A percentile compares a stretch with the other conserved stretches of the same genome.
Conservation (phyloP, 768 basidiomycete genomes). For the Auricularia heimuer region DNA sequence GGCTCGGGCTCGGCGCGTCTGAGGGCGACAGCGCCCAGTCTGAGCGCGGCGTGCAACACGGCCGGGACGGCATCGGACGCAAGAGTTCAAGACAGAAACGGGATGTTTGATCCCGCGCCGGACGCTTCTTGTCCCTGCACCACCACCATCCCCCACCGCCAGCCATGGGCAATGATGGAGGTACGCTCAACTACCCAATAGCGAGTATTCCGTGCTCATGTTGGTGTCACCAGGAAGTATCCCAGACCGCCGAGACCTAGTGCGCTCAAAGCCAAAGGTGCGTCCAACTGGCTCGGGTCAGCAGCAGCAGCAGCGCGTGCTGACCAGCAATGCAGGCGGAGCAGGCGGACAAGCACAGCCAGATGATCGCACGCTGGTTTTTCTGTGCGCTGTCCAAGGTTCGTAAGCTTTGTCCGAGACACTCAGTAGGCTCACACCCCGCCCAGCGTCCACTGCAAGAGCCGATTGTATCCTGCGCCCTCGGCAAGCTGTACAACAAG, state of each 20-base stretch:
- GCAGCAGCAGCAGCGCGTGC: neutral
- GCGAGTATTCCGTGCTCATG: neutral
- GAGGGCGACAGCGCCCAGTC: neutral
- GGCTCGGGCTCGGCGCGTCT: neutral
- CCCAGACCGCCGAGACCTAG: conserved; percentile 72
- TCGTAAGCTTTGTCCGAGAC: conserved; percentile 11
- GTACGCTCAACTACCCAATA: conserved; percentile 4
- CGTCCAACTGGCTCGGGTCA: conserved; percentile 2
- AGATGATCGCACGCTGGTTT: conserved; percentile 79
- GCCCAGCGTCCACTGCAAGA: conserved; percentile 69
- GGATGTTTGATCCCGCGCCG: no score
- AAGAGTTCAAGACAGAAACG: neutral
- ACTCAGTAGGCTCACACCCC: neutral
- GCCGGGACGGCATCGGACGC: neutral
- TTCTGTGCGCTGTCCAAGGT: conserved; percentile 96
- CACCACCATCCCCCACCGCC: no score
- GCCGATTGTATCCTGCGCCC: conserved; percentile 82
- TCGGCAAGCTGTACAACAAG: conserved; percentile 95
- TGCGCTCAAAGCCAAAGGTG: conserved; percentile 63
- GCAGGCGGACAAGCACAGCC: conserved; percentile 84
- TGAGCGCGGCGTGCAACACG: neutral
- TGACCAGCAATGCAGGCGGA: conserved; percentile 41
- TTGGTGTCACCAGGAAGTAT: conserved; percentile 46
- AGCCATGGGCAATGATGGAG: conserved; percentile 75
- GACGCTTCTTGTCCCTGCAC: no score